Percentiles rank a stretch among this genome's conserved stretches.
Conservation (phyloP, 306 rosid genomes). For the Psophocarpus tetragonolobus region DNA sequence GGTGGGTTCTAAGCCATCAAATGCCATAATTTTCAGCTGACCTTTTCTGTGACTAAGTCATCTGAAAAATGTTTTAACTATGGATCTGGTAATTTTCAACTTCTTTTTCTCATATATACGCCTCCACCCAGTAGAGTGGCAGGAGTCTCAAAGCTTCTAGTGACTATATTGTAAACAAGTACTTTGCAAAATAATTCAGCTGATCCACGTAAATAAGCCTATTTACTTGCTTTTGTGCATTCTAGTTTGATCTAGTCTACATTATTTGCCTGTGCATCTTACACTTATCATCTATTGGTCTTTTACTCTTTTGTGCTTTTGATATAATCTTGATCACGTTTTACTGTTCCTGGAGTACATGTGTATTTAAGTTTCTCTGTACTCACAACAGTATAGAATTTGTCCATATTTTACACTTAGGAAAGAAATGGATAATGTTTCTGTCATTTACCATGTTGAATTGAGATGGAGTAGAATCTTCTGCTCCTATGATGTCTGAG, state of each 20-base stretch:
- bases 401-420: background rate
- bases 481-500: background rate
- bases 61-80: constrained; percentile 40
- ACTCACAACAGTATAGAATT: background rate
- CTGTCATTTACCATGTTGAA: background rate
- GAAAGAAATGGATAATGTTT: background rate
- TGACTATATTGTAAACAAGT: constrained; percentile 20
- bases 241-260: background rate
- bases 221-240: background rate
- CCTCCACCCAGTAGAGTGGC: constrained; percentile 35
- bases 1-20: constrained; percentile 75
- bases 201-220: background rate
- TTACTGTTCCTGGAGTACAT: background rate
- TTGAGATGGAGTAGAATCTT: background rate
- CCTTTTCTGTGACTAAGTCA: constrained; percentile 42
- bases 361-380: background rate
- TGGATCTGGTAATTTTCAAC: constrained; percentile 42
- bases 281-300: background rate
- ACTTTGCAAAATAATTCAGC: constrained; percentile 1
- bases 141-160: constrained; percentile 2
- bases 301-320: background rate
- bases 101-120: constrained; percentile 34
- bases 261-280: background rate
- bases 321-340: background rate
- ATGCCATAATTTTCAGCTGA: constrained; percentile 38